Conservation (phyloP, 2,329 filamentous ascomycete species). For the Talaromyces sp. region DNA sequence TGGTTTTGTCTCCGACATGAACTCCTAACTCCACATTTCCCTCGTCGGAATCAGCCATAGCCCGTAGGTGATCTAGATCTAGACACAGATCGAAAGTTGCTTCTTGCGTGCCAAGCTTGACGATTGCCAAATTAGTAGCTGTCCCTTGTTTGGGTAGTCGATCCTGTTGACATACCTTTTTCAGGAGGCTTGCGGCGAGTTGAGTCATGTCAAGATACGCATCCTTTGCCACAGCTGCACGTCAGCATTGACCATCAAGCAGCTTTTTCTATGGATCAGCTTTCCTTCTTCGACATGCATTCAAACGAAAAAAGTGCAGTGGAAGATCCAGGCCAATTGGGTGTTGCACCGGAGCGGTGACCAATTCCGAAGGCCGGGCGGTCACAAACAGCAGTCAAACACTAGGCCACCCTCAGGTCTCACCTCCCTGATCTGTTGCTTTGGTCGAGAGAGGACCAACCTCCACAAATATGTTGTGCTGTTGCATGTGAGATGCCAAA, state of each 20-base stretch:
- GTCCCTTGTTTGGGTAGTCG: slow-evolving; percentile 1
- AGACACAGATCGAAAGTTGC: background rate
- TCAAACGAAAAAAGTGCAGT: background rate
- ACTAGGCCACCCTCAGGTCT: background rate
- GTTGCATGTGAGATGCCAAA: slow-evolving; percentile 8
- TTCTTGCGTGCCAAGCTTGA: background rate
- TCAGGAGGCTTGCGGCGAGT: background rate
- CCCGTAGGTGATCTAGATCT: slow-evolving; percentile 1
- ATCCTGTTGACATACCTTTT: background rate
- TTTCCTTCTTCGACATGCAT: background rate
- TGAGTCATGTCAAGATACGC: background rate
- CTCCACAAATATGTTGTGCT: background rate
- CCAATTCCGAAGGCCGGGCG: background rate
- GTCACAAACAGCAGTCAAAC: background rate
- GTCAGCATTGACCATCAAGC: background rate
- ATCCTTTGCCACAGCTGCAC: background rate
- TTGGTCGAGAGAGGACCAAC: background rate
- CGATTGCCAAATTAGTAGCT: background rate
- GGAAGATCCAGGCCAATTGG: background rate
- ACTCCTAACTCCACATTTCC: background rate
- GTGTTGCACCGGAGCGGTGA: background rate
- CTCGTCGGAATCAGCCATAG: background rate
- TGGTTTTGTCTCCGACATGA: slow-evolving; percentile 7
- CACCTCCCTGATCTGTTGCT: background rate
- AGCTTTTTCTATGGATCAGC: background rate